A percentile compares a stretch with the other conserved stretches of the same genome.
phyloP scores from a whole-genome alignment of 2,329 filamentous ascomycete genomes.

The Triangularia verruculosa region DNA sequence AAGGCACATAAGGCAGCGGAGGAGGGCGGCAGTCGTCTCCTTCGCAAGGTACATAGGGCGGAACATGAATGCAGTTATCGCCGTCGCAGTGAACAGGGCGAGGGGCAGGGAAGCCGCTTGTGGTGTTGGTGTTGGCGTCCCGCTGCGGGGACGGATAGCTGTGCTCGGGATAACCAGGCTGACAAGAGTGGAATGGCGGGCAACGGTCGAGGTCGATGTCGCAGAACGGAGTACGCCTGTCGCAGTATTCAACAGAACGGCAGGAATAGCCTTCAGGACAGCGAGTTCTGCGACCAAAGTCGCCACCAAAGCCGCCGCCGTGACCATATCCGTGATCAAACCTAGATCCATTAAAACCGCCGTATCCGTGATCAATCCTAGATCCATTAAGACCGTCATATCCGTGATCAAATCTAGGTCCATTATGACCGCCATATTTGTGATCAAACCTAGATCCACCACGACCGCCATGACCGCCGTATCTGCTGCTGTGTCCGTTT shows the following conservation, averaged over 20 bases:
- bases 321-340: neutral
- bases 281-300: neutral
- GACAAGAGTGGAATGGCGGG: constrained; percentile 12
- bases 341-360: too few relatives aligned
- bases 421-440: too few relatives aligned
- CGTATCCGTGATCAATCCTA: neutral
- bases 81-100: neutral
- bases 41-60: neutral
- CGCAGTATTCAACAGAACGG: constrained; percentile 9
- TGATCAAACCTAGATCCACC: neutral
- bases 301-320: neutral
- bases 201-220: constrained; percentile 10
- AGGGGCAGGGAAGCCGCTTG: neutral
- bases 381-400: too few relatives aligned
- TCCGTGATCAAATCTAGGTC: neutral
- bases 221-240: constrained; percentile 6
- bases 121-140: neutral
- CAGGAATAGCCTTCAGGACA: constrained; percentile 17
- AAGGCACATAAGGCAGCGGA: neutral
- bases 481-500: neutral
- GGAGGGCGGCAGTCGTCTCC: neutral
- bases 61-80: neutral
- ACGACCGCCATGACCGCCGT: neutral
- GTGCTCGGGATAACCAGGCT: constrained; percentile 5
- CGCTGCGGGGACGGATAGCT: neutral